phyloP scores from a whole-genome alignment of 768 basidiomycete genomes.

The Thelephora aurantiotincta region DNA sequence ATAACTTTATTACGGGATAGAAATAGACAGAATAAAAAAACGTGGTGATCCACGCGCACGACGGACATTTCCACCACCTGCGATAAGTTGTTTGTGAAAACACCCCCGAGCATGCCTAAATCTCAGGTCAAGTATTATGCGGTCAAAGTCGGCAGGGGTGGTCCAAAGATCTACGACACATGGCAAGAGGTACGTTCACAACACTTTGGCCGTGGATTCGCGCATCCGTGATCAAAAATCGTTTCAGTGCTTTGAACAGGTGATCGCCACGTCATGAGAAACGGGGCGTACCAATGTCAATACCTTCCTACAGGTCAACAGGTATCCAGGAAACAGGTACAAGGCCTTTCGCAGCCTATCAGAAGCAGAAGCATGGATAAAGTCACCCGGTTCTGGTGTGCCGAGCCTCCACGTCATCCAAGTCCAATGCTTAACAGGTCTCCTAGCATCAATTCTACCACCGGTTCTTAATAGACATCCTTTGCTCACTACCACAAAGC shows the following conservation, averaged over 20 bases:
- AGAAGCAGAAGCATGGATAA: slow-evolving; percentile 36
- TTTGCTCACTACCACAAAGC: neutral
- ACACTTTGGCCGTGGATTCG: neutral
- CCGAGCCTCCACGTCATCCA: neutral
- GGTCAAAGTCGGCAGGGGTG: slow-evolving; percentile 41
- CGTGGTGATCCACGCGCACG: no score
- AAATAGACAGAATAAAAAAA: no score
- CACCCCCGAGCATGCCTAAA: slow-evolving; percentile 3
- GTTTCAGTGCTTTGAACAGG: slow-evolving; percentile 32
- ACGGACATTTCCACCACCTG: no score
- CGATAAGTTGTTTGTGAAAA: no score
- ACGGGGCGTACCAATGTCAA: neutral
- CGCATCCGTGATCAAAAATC: slow-evolving; percentile 9
- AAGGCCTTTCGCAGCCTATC: slow-evolving; percentile 32
- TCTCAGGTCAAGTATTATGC: slow-evolving; percentile 44
- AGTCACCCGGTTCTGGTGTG: slow-evolving; percentile 1
- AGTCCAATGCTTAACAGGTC: neutral
- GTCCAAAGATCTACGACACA: slow-evolving; percentile 37
- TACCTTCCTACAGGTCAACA: slow-evolving; percentile 25
- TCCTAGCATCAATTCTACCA: neutral
- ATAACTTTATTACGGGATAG: no score
- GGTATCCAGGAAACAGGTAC: slow-evolving; percentile 36
- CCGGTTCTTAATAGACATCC: neutral
- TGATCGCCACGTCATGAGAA: neutral
- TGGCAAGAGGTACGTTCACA: slow-evolving; percentile 42